phyloP scores from a whole-genome alignment of 208 protist genomes.

The Wallacemonas sp. region DNA sequence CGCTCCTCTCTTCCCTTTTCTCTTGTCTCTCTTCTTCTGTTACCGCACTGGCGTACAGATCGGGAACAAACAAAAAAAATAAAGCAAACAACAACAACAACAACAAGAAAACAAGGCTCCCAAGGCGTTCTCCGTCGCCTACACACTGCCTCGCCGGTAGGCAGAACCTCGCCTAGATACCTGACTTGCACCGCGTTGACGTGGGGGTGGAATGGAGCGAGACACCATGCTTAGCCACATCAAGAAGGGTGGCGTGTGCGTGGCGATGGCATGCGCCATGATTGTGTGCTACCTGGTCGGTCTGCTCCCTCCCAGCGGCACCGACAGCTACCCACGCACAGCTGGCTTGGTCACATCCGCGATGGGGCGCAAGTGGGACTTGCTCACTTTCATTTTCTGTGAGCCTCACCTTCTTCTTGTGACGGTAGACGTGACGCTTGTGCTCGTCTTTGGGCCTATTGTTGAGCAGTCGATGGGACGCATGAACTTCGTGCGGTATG shows the following conservation, averaged over 20 bases:
- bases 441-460: not conserved
- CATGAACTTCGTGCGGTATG: not conserved
- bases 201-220: no score
- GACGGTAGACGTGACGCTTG: not conserved
- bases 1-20: not conserved
- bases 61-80: no score
- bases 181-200: no score
- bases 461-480: not conserved
- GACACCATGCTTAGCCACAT: no score
- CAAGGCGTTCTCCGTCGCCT: no score
- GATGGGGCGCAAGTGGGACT: not conserved
- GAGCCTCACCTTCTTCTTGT: not conserved
- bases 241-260: no score
- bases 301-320: not conserved
- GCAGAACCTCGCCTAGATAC: not conserved
- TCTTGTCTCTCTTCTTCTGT: constrained; percentile 4
- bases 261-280: not conserved
- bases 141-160: not conserved
- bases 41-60: no score
- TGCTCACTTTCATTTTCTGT: not conserved
- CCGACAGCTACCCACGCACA: not conserved
- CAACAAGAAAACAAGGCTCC: no score
- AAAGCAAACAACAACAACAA: no score
- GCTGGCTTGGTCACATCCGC: not conserved
- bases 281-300: not conserved